phyloP scores from a whole-genome alignment of 2,329 filamentous ascomycete species.

The Microsporum audouinii region DNA sequence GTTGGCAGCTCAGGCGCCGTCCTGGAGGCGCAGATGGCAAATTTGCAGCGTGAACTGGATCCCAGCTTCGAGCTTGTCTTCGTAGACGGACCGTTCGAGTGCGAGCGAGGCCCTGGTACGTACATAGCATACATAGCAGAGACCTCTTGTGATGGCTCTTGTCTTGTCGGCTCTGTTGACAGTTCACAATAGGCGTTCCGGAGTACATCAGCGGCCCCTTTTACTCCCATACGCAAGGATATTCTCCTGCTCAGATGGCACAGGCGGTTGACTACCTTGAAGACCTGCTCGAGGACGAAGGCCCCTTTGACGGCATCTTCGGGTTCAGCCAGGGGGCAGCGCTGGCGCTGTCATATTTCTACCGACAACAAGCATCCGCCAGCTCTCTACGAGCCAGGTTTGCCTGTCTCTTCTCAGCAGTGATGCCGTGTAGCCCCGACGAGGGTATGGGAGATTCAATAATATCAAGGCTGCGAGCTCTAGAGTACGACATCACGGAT shows the following conservation, averaged over 20 bases:
- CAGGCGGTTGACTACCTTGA: neutral
- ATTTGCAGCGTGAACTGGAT: neutral
- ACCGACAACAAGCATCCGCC: neutral
- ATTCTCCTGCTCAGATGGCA: neutral
- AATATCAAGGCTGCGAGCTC: neutral
- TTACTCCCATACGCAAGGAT: neutral
- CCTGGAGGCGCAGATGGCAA: neutral
- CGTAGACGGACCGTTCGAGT: slow-evolving; percentile 1
- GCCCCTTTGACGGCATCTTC: slow-evolving; percentile 62
- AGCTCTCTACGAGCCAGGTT: neutral
- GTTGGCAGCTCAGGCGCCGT: slow-evolving; percentile 1
- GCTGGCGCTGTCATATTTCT: slow-evolving; percentile 35
- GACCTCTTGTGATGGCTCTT: too few species aligned
- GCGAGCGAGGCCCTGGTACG: slow-evolving; percentile 3
- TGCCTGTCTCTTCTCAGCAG: neutral
- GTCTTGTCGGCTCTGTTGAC: neutral
- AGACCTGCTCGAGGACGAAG: slow-evolving; percentile 36
- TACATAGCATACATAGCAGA: neutral
- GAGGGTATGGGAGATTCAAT: neutral
- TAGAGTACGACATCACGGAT: neutral
- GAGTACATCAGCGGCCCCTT: neutral
- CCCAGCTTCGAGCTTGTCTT: slow-evolving; percentile 4
- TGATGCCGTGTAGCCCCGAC: slow-evolving; percentile 7
- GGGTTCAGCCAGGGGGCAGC: slow-evolving; percentile 75
- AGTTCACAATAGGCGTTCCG: neutral